Percentiles rank a stretch among this genome's conserved stretches.
These are phyloP conservation scores for Trichoderma orchidacearum DNA, from an alignment of 495 filamentous ascomycete species.

Conservation along the genomic window DNA sequence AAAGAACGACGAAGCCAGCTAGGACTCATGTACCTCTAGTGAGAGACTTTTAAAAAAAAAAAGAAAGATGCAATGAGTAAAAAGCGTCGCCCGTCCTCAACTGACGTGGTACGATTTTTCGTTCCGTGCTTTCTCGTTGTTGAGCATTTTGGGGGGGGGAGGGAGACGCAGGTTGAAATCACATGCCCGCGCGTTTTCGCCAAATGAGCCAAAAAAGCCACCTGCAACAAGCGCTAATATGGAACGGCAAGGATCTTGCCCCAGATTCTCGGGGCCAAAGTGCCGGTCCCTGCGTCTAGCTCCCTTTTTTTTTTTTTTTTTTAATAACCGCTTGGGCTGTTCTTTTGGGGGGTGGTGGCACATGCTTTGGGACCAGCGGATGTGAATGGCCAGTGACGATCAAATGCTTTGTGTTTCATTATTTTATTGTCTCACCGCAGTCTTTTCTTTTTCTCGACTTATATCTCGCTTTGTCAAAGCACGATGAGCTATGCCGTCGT, in stretches of 20 bases:
- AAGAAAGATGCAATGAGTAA: neutral
- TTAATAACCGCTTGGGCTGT: too few relatives aligned
- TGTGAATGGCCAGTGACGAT: neutral
- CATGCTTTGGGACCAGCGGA: too few relatives aligned
- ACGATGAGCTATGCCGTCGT: neutral
- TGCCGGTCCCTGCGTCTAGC: conserved; percentile 1
- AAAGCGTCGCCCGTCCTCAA: neutral
- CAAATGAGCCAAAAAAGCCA: neutral
- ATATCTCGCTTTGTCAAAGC: too few relatives aligned
- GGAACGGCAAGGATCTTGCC: neutral
- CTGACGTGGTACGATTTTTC: neutral
- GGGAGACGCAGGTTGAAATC: too few relatives aligned
- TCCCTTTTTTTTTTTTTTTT: too few relatives aligned
- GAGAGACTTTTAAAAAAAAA: neutral
- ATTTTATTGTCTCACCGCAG: neutral
- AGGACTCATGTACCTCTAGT: too few relatives aligned
- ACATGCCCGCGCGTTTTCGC: neutral
- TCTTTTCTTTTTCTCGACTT: neutral
- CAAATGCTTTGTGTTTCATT: neutral
- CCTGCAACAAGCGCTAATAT: neutral
- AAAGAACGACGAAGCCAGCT: too few relatives aligned
- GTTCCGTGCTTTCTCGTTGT: neutral
- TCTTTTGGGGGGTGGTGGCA: too few relatives aligned
- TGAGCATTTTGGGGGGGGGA: neutral
- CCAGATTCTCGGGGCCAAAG: neutral